Conservation (phyloP, 2,329 filamentous ascomycete species). For the Beauveria pseudobassiana region DNA sequence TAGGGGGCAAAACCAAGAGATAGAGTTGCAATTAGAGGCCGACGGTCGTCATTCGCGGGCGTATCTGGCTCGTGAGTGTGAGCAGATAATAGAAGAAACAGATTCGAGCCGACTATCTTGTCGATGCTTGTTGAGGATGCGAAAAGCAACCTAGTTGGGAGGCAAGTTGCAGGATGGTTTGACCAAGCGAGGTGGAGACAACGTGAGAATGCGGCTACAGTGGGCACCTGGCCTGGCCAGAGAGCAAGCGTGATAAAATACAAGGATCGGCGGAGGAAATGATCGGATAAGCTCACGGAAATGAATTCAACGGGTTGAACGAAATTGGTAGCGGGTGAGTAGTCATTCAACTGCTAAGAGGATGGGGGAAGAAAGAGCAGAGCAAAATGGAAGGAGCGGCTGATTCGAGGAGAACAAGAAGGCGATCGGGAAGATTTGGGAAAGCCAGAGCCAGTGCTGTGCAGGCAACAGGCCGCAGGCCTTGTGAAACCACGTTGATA, state of each 20-base stretch:
- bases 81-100: not conserved
- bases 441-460: not conserved
- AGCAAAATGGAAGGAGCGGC: not conserved
- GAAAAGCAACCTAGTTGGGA: not conserved
- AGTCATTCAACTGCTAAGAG: not conserved
- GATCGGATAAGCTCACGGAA: not conserved
- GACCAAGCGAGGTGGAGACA: slow-evolving; percentile 9
- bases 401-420: not conserved
- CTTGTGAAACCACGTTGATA: not conserved
- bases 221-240: not conserved
- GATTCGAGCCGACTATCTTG: not conserved
- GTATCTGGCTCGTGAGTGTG: not conserved
- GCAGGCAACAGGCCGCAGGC: not conserved
- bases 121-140: not conserved
- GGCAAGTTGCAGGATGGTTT: slow-evolving; percentile 4
- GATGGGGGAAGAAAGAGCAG: not conserved
- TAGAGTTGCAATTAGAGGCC: not conserved
- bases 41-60: not conserved
- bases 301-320: not conserved
- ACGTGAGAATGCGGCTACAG: not conserved
- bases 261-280: not conserved
- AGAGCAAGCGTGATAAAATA: not conserved
- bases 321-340: not conserved
- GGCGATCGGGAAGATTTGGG: not conserved
- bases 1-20: not conserved